Conservation (phyloP, 2,329 filamentous ascomycete species). For the Coniochaeta prunicola region DNA sequence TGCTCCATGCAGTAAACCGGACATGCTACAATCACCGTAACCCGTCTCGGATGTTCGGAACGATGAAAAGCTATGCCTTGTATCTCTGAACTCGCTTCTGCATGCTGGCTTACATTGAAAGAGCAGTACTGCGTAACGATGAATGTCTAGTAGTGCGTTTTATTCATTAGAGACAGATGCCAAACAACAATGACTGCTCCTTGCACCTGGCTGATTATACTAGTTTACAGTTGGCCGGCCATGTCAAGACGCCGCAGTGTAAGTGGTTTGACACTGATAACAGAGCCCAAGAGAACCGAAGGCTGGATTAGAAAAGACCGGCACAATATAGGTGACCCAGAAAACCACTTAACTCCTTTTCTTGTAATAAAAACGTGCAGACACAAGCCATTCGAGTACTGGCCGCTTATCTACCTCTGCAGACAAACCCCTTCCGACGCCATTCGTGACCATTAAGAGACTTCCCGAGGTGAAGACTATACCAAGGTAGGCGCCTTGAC, state of each 20-base stretch:
- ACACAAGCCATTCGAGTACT: neutral
- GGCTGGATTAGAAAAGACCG: neutral
- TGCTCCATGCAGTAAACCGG: too few species aligned
- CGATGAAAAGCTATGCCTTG: too few species aligned
- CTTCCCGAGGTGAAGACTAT: neutral
- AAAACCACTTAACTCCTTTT: neutral
- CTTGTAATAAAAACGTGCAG: neutral
- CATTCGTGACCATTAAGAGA: neutral
- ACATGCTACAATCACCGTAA: too few species aligned
- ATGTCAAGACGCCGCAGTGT: neutral
- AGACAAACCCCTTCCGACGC: neutral
- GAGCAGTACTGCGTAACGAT: too few species aligned
- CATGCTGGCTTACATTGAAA: too few species aligned
- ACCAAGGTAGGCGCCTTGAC: neutral
- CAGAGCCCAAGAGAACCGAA: neutral
- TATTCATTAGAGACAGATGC: too few species aligned
- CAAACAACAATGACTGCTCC: too few species aligned
- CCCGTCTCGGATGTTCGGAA: too few species aligned
- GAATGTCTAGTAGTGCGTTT: too few species aligned
- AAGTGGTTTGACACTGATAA: neutral
- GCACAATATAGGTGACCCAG: neutral
- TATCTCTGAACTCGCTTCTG: too few species aligned
- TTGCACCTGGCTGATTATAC: too few species aligned
- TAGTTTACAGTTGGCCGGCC: neutral
- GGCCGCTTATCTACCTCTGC: neutral